Base-by-base conservation (phyloP, 1,284 basidiomycete species). In the Austroboletus novae-zelandiae region DNA sequence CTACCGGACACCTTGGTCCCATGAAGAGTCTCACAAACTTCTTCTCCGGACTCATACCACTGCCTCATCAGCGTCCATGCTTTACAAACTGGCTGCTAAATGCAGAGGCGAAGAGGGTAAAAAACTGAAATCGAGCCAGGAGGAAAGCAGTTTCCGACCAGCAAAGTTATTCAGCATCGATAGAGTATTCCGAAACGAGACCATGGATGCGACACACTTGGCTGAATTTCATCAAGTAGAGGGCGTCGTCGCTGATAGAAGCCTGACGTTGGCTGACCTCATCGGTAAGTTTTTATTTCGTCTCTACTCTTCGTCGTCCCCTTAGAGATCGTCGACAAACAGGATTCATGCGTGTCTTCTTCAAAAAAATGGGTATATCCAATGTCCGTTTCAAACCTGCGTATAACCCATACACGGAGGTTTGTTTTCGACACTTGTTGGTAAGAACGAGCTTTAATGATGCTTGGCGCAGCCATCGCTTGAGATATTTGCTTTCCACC, bases 171-270 rank as follows among this genome's bases (percentile, higher is more conserved):
- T 98, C 81, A 94, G 91, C 60, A 98, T 99, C 63, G 97, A 99
- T 71, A 81, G 97, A 47, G 97, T 99, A 17, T 99, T 99, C 86
- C 81, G 97, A 66, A 99, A 99, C 65, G 97, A 99, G 73, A 94
- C 97, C 0, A 94, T 94, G 75, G 97, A 99, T 71, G 95, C 95
- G 34, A 99, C 97, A n/a, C 97, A 99, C 76, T 68, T 99, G 54
- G 97, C 97, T 17, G 97, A 99, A 73, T 99, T 99, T 79, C 96
- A 99, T 69, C 97, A 99, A 73, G 97, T 99, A 13, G 97, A 99
- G 72, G 97, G 97, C 52, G 96, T 99, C 42, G 94, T 99, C 14
- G 97, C 97, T 14, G 97, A 99, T 73, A 84, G 88, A 60, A 84
- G 88, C 55, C 77, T 99, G 54, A 99, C 96, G 2, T 76, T 99